Percentiles rank a stretch among this genome's conserved stretches.
phyloP scores from a whole-genome alignment of 2,329 filamentous ascomycete genomes.

The Aspergillus latus region DNA sequence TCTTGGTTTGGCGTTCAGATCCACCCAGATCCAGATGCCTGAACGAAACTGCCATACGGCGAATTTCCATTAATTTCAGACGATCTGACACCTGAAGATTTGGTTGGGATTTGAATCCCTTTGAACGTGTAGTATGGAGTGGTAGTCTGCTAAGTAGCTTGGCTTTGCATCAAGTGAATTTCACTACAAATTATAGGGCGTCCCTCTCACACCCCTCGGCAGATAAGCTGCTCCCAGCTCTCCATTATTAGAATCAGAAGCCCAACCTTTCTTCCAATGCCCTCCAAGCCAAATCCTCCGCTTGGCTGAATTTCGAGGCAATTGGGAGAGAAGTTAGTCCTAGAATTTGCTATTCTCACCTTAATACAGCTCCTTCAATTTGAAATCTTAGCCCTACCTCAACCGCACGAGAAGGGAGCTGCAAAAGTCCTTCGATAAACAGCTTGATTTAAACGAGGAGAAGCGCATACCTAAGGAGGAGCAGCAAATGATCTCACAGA shows the following conservation, averaged over 20 bases:
- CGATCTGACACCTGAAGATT: neutral
- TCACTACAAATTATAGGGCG: conserved; percentile 6
- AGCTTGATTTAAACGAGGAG: neutral
- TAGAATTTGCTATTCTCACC: neutral
- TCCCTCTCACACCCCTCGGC: conserved; percentile 1
- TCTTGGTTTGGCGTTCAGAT: neutral
- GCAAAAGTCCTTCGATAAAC: neutral
- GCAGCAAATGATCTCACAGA: neutral
- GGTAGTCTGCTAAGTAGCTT: neutral
- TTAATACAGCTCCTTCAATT: conserved; percentile 1
- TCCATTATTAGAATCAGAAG: conserved; percentile 4
- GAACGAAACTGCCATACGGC: neutral
- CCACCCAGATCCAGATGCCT: conserved; percentile 2
- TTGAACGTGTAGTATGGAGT: conserved; percentile 1
- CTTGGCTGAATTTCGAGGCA: conserved; percentile 4
- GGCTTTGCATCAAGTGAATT: neutral
- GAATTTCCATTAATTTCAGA: neutral
- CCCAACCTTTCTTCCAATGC: conserved; percentile 4
- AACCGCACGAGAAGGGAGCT: neutral
- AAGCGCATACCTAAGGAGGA: neutral
- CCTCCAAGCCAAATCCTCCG: neutral
- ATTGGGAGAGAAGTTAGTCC: conserved; percentile 5
- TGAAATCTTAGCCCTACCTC: neutral
- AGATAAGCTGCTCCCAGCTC: conserved; percentile 4
- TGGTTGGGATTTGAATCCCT: neutral